A percentile compares a stretch with the other conserved stretches of the same genome.
These are phyloP conservation scores for Alternaria gaisen DNA, from an alignment of 2,329 filamentous ascomycete species.

Conservation along the genomic window DNA sequence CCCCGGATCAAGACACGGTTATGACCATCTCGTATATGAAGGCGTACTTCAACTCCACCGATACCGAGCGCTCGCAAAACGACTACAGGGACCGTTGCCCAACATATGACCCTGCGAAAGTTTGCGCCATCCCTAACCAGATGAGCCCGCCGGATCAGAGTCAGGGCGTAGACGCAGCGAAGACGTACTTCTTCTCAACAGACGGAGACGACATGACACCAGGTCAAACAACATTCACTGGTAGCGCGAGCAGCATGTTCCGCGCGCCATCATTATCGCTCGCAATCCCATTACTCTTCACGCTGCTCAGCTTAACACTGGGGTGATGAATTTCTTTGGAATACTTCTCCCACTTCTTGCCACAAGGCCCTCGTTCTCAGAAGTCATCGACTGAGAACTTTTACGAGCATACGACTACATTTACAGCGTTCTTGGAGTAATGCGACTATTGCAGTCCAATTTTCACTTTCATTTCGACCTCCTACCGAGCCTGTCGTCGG, in stretches of 20 bases:
- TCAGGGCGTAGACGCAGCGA: conserved; percentile 33
- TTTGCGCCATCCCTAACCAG: conserved; percentile 48
- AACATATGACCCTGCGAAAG: conserved; percentile 36
- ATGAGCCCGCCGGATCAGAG: conserved; percentile 40
- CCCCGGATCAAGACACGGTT: conserved; percentile 68
- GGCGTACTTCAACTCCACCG: conserved; percentile 80
- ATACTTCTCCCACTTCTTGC: background rate
- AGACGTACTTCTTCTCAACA: conserved; percentile 50
- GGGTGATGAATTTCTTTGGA: conserved; percentile 22
- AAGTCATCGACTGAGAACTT: background rate
- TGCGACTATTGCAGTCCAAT: background rate
- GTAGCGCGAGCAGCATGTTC: conserved; percentile 29
- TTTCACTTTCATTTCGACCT: conserved; percentile 1
- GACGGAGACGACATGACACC: conserved; percentile 36
- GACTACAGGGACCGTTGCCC: conserved; percentile 45
- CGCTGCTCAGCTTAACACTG: conserved; percentile 39
- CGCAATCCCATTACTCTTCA: conserved; percentile 35
- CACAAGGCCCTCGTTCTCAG: background rate
- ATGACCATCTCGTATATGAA: conserved; percentile 75
- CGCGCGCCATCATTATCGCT: conserved; percentile 28
- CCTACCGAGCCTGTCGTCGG: background rate
- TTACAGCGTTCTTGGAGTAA: conserved; percentile 7
- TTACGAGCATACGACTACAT: conserved; percentile 8
- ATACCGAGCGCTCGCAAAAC: conserved; percentile 37
- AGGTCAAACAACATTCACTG: conserved; percentile 38